Base-by-base conservation (phyloP, 129 eudicot species). In the Ambrosia artemisiifolia region DNA sequence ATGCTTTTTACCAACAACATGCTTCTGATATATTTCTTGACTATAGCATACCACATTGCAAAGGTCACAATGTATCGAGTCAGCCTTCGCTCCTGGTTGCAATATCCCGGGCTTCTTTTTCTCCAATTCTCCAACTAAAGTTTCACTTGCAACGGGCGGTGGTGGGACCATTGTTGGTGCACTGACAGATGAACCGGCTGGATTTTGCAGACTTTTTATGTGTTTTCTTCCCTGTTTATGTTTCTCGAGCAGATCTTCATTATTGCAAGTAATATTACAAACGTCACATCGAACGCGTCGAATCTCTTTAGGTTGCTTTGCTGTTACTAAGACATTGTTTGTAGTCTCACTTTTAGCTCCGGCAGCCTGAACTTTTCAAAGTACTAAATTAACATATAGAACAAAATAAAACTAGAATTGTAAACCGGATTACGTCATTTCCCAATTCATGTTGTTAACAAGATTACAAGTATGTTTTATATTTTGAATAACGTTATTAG, bases 1-100 rank as follows among this genome's bases (percentile, higher is more conserved):
- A 78, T 81, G 89, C 72, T 81, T 81, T 75, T 75, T 85, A 38
- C 89, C 83, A 65, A 57, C 75, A 70, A 81, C 63, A 38, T 85
- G 89, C 8, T 4, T 55, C 33, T 17, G 68, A 71, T 60, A 81
- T 6, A 43, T 76, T 17, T 64, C 75, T 75, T 85, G 78, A 67
- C 54, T 75, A 75, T 60, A 65, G 83, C 89, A 78, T 4, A 68
- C 70, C 46, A 81, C 86, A 7, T 81, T 71, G 81, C 89, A 85
- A 32, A 71, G 69, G 18, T 78, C 18, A 46, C 88, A 84, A 18
- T 55, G 18, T 13, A 65, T 7, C 28, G 66, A 13, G 51, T 51
- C 30, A 73, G 13, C 57, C 11, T 78, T 44, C 11, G 71, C 75
- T 49, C 85, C 88, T 14, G 67, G 40, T 73, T 80, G 75, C 72